Evolutionary conservation across 2,329 filamentous ascomycete genomes (phyloP).

Genomic region (Lecanoromycetidae sp.): DNA sequence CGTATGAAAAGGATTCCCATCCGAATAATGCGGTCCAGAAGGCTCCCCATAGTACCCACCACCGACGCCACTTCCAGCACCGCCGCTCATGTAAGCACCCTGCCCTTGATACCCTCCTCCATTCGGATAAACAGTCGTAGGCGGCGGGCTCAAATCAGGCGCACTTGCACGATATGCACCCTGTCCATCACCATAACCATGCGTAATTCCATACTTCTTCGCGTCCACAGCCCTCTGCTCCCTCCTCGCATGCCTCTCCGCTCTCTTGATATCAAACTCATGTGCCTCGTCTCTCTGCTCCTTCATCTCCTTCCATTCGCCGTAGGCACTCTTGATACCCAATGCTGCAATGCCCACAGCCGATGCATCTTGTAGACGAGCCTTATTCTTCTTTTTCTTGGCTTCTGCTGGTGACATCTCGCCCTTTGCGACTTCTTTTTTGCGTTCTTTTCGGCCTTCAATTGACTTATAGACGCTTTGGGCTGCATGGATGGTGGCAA

Average conservation of each 20-base stretch:
- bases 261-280: slow-evolving; percentile 41
- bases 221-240: slow-evolving; percentile 5
- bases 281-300: slow-evolving; percentile 46
- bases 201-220: not conserved
- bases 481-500: slow-evolving; percentile 58
- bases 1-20: slow-evolving; percentile 12
- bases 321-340: slow-evolving; percentile 54
- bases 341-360: slow-evolving; percentile 54
- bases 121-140: slow-evolving; percentile 5
- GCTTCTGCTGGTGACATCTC: slow-evolving; percentile 52
- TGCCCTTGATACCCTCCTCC: slow-evolving; percentile 1
- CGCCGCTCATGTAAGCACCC: not conserved
- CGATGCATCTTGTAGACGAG: slow-evolving; percentile 52
- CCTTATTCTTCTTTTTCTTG: slow-evolving; percentile 50
- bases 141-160: slow-evolving; percentile 3
- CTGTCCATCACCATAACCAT: slow-evolving; percentile 5
- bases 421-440: slow-evolving; percentile 48
- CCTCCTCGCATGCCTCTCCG: slow-evolving; percentile 24
- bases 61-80: not conserved
- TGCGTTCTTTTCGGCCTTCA: slow-evolving; percentile 50
- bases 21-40: slow-evolving; percentile 10
- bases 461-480: slow-evolving; percentile 53
- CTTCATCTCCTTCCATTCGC: slow-evolving; percentile 56
- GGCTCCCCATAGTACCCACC: not conserved
- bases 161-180: not conserved